Conservation (phyloP, 495 filamentous ascomycete genomes). For the Penicillium flavigenum region DNA sequence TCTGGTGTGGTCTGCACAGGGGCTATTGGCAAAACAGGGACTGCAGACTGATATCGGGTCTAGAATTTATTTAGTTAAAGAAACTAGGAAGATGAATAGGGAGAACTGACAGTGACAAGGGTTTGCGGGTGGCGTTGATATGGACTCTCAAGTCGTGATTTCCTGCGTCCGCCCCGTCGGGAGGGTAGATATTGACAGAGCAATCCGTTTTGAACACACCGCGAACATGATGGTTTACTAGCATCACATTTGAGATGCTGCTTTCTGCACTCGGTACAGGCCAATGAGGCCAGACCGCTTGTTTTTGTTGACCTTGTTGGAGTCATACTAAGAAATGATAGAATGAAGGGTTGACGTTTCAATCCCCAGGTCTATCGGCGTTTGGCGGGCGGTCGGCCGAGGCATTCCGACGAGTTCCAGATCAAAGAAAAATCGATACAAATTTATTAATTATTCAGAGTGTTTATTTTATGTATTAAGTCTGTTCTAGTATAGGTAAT, state of each 20-base stretch:
- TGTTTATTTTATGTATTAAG: neutral
- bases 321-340: constrained; percentile 14
- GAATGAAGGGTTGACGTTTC: constrained; percentile 7
- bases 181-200: constrained; percentile 41
- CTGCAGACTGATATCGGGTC: constrained; percentile 9
- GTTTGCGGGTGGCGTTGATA: constrained; percentile 13
- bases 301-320: constrained; percentile 21
- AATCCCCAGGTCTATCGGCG: constrained; percentile 5
- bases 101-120: constrained; percentile 15
- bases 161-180: constrained; percentile 38
- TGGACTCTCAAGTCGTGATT: constrained; percentile 28
- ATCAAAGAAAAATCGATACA: neutral
- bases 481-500: neutral
- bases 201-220: constrained; percentile 32
- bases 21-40: constrained; percentile 9
- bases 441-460: neutral
- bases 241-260: constrained; percentile 47
- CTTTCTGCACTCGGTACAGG: constrained; percentile 46
- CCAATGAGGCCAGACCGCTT: constrained; percentile 32
- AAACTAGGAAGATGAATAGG: neutral
- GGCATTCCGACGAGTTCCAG: neutral
- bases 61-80: neutral
- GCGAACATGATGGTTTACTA: constrained; percentile 36
- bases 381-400: constrained; percentile 3
- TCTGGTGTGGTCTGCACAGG: constrained; percentile 18